Evolutionary conservation across 306 rosid species (phyloP).

Genomic region (Cicer bijugum): DNA sequence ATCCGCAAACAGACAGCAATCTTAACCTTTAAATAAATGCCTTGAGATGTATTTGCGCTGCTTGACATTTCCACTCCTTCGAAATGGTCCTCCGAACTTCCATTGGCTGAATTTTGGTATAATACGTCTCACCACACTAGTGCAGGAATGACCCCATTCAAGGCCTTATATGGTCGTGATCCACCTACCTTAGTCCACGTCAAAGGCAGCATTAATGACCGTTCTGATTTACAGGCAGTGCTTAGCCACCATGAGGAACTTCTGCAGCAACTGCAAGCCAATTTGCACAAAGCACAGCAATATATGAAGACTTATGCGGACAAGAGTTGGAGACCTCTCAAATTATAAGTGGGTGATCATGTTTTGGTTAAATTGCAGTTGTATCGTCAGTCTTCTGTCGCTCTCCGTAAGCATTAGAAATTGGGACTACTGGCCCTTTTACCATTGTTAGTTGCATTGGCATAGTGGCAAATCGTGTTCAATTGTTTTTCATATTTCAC

Average conservation of each 20-base stretch:
- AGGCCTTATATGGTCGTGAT: background rate
- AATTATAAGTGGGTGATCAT: background rate
- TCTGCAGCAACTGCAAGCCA: background rate
- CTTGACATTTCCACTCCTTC: too few relatives aligned
- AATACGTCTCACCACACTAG: too few relatives aligned
- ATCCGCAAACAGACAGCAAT: too few relatives aligned
- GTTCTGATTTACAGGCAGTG: too few relatives aligned
- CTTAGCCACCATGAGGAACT: too few relatives aligned
- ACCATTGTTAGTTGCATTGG: background rate
- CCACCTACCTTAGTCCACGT: background rate
- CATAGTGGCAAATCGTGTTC: background rate
- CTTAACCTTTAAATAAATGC: too few relatives aligned
- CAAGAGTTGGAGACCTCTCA: background rate
- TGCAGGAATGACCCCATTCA: background rate
- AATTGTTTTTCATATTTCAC: background rate
- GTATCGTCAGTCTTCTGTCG: background rate
- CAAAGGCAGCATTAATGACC: too few relatives aligned
- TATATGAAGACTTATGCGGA: background rate
- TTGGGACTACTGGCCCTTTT: background rate
- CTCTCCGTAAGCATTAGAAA: background rate
- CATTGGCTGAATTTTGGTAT: too few relatives aligned
- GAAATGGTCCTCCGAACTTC: too few relatives aligned
- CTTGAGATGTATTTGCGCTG: too few relatives aligned
- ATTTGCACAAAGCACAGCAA: background rate
- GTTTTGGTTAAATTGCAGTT: background rate